A percentile compares a stretch with the other conserved stretches of the same genome.
These are phyloP conservation scores for Cytidiella melzeri DNA, from an alignment of 768 basidiomycete genomes.

Conservation along the genomic window DNA sequence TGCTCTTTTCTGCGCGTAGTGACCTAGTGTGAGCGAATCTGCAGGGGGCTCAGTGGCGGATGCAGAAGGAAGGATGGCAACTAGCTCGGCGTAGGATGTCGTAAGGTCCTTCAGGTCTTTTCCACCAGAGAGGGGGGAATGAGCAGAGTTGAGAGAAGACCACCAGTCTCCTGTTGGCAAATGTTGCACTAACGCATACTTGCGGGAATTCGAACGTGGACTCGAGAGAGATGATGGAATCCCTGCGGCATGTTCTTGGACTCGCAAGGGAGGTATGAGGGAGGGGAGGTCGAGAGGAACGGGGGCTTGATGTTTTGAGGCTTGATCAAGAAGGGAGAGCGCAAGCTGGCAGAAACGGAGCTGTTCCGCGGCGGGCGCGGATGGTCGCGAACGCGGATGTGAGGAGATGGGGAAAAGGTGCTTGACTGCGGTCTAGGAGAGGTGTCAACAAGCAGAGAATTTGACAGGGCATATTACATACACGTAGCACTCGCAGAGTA, in stretches of 20 bases:
- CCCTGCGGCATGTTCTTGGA: conserved; percentile 20
- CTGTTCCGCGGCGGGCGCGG: conserved; percentile 62
- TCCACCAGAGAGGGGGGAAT: conserved; percentile 29
- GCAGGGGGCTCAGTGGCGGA: conserved; percentile 27
- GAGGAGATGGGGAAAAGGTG: conserved; percentile 65
- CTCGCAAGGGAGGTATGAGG: conserved; percentile 28
- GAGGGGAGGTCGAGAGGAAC: conserved; percentile 41
- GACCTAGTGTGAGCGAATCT: conserved; percentile 43
- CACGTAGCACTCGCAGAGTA: conserved; percentile 49
- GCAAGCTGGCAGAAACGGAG: conserved; percentile 72
- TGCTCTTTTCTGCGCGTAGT: conserved; percentile 33
- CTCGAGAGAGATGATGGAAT: conserved; percentile 23
- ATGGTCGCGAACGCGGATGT: conserved; percentile 56
- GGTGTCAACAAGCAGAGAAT: not conserved
- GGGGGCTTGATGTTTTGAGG: conserved; percentile 44
- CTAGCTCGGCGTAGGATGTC: conserved; percentile 70
- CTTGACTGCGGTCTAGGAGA: conserved; percentile 51
- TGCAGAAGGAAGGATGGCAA: conserved; percentile 65
- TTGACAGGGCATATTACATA: conserved; percentile 28
- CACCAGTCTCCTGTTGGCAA: conserved; percentile 75
- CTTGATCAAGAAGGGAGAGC: conserved; percentile 63
- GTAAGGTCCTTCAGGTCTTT: conserved; percentile 42
- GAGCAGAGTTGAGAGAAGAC: conserved; percentile 58
- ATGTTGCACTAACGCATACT: conserved; percentile 75
- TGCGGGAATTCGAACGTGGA: conserved; percentile 31